Evolutionary conservation across 306 rosid species (phyloP).

Genomic region (Arachis stenosperma): DNA sequence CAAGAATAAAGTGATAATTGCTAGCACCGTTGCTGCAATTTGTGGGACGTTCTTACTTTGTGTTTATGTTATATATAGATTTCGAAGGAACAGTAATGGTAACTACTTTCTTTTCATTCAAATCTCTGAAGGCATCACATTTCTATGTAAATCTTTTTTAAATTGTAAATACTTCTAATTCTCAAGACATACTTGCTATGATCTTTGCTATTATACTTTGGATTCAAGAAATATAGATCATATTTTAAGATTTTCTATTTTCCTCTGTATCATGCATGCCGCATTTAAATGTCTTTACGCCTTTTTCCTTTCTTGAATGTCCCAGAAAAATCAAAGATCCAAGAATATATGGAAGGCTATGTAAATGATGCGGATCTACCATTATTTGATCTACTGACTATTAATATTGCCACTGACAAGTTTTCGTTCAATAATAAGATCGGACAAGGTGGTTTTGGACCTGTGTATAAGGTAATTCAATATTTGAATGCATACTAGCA

Average conservation of each 20-base stretch:
- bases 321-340: not conserved
- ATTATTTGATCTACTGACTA: constrained; percentile 4
- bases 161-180: not conserved
- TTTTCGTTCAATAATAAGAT: constrained; percentile 6
- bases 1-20: not conserved
- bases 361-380: constrained; percentile 42
- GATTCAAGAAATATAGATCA: no score
- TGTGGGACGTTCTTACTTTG: not conserved
- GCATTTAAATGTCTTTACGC: not conserved
- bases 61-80: not conserved
- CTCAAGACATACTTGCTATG: not conserved
- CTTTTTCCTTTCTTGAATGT: not conserved
- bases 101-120: not conserved
- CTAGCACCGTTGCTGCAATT: not conserved
- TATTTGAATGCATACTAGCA: not conserved
- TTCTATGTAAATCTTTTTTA: not conserved
- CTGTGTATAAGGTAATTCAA: constrained; percentile 42
- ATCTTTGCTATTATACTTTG: not conserved
- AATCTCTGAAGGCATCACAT: not conserved
- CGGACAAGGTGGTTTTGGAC: constrained; percentile 42
- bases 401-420: constrained; percentile 12
- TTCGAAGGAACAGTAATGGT: constrained; percentile 1
- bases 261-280: not conserved
- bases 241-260: not conserved
- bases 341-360: constrained; percentile 9